Conservation (phyloP, 1,284 basidiomycete species). For the Pseudozyma pruni region DNA sequence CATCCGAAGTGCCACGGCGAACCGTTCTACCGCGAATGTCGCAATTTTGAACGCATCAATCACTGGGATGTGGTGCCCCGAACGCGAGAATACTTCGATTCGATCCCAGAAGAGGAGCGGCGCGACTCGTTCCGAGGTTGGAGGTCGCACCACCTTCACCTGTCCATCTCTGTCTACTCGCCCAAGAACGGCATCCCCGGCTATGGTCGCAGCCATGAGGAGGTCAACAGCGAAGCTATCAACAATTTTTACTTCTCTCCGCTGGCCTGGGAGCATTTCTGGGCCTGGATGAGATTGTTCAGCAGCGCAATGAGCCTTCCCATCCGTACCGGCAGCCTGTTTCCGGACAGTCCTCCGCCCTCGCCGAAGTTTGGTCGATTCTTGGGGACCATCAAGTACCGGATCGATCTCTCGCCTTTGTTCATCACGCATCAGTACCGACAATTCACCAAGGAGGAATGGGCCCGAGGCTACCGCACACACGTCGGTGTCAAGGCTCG, state of each 20-base stretch:
- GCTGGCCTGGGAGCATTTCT: constrained; percentile 87
- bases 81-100: constrained; percentile 71
- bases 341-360: constrained; percentile 77
- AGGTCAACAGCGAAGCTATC: constrained; percentile 17
- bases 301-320: constrained; percentile 82
- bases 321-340: constrained; percentile 85
- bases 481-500: constrained; percentile 85
- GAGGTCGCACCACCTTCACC: constrained; percentile 92
- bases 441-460: constrained; percentile 80
- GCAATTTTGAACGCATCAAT: constrained; percentile 82
- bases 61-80: constrained; percentile 82
- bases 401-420: constrained; percentile 80
- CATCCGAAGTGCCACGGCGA: constrained; percentile 72
- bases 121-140: constrained; percentile 87
- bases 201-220: constrained; percentile 26
- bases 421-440: constrained; percentile 89
- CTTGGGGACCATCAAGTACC: constrained; percentile 92
- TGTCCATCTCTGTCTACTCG: constrained; percentile 86
- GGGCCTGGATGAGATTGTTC: constrained; percentile 89
- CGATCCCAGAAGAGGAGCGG: constrained; percentile 54
- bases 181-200: constrained; percentile 61
- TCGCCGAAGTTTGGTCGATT: constrained; percentile 91
- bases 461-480: constrained; percentile 80
- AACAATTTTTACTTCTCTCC: constrained; percentile 90
- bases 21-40: constrained; percentile 81